phyloP scores from a whole-genome alignment of 148 eudicot species.

The Vaccinium darrowii region DNA sequence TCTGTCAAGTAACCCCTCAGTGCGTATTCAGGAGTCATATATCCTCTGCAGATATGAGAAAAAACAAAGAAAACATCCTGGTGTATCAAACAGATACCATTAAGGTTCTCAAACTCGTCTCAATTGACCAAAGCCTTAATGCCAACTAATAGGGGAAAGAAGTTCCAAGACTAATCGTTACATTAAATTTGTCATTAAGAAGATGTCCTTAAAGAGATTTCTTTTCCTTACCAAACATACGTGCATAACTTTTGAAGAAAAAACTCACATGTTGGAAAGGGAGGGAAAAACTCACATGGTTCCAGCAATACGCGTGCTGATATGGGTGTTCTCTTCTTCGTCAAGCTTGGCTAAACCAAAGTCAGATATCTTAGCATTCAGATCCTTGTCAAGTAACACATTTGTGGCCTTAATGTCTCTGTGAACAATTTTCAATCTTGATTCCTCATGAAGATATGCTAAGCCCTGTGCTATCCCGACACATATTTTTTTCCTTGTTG shows the following conservation, averaged over 20 bases:
- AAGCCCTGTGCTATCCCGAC: conserved; percentile 54
- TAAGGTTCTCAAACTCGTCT: background rate
- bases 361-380: conserved; percentile 37
- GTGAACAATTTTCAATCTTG: conserved; percentile 56
- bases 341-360: conserved; percentile 38
- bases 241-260: background rate
- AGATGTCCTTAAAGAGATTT: too few relatives aligned
- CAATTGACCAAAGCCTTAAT: background rate
- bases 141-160: background rate
- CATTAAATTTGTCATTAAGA: too few relatives aligned
- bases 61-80: background rate
- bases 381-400: conserved; percentile 32
- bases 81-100: background rate
- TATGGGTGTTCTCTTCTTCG: conserved; percentile 39
- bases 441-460: conserved; percentile 63
- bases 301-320: conserved; percentile 38
- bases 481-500: conserved; percentile 42
- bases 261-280: too few relatives aligned
- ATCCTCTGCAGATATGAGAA: conserved; percentile 34
- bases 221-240: too few relatives aligned
- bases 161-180: background rate
- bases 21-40: conserved; percentile 65
- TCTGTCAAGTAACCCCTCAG: conserved; percentile 59
- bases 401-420: conserved; percentile 48
- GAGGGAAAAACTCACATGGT: conserved; percentile 27